These are phyloP conservation scores for Pinus albicaulis DNA, from an alignment of 75 land plant species.

Conservation along the genomic window DNA sequence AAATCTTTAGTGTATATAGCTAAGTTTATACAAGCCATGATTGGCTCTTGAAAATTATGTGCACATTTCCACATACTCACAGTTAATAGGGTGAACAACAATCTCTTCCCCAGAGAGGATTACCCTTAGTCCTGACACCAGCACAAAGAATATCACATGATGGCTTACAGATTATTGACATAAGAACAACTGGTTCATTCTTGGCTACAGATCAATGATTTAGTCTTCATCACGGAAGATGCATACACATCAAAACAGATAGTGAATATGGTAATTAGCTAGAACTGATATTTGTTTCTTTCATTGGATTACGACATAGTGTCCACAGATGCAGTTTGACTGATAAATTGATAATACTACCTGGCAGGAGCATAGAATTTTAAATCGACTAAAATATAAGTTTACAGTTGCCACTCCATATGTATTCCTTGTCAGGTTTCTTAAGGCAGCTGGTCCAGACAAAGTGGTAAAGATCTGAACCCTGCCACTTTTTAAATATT, in stretches of 20 bases:
- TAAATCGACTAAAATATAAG: slow-evolving; percentile 70
- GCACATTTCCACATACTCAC: no score
- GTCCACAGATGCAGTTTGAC: background rate
- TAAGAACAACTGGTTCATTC: background rate
- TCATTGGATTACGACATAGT: background rate
- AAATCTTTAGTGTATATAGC: background rate
- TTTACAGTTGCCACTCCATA: slow-evolving; percentile 86
- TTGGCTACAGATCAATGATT: slow-evolving; percentile 54
- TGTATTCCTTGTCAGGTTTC: slow-evolving; percentile 72
- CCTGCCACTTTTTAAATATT: background rate
- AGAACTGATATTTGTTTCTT: no score
- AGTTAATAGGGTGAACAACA: no score
- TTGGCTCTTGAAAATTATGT: background rate
- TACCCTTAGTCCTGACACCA: no score
- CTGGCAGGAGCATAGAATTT: slow-evolving; percentile 54
- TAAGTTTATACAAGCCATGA: background rate
- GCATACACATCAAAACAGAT: slow-evolving; percentile 72
- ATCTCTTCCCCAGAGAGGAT: no score
- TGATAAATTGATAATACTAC: background rate
- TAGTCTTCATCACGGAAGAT: slow-evolving; percentile 65
- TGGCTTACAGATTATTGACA: background rate
- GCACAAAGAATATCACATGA: no score
- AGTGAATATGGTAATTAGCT: slow-evolving; percentile 51
- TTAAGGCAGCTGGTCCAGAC: slow-evolving; percentile 74
- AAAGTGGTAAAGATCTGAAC: slow-evolving; percentile 35